Evolutionary conservation across 139 green algal species (phyloP).

Genomic region (Coccomyxa sp.): DNA sequence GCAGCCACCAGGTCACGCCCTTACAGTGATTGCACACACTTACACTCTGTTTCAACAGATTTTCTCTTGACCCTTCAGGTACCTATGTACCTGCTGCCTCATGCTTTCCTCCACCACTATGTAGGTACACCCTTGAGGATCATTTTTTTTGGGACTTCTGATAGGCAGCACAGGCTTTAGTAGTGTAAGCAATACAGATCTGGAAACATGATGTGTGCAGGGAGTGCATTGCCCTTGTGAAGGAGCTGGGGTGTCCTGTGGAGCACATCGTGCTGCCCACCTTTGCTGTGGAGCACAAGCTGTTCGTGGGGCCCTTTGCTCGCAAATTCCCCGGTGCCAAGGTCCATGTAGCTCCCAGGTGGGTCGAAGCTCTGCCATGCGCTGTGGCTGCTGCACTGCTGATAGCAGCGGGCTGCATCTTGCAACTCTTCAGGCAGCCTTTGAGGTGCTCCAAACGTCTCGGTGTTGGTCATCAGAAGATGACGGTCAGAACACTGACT

Average conservation of each 20-base stretch:
- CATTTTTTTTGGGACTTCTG: too few species aligned
- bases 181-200: not conserved
- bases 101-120: too few species aligned
- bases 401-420: too few species aligned
- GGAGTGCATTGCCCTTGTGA: constrained; percentile 35
- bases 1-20: constrained; percentile 84
- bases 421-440: not conserved
- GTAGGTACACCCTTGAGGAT: too few species aligned
- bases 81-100: too few species aligned
- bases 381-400: not conserved
- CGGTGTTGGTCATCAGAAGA: too few species aligned
- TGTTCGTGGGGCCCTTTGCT: constrained; percentile 82
- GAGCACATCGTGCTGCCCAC: constrained; percentile 86
- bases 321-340: constrained; percentile 76
- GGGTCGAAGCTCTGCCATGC: not conserved
- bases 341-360: constrained; percentile 51
- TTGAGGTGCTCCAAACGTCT: too few species aligned
- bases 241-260: constrained; percentile 67
- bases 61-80: too few species aligned
- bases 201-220: constrained; percentile 4
- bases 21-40: constrained; percentile 31
- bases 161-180: too few species aligned
- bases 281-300: constrained; percentile 92
- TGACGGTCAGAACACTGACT: too few species aligned
- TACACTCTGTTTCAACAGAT: not conserved